These are phyloP conservation scores for Trichoderma asperellum DNA, from an alignment of 2,329 filamentous ascomycete species.

Conservation along the genomic window DNA sequence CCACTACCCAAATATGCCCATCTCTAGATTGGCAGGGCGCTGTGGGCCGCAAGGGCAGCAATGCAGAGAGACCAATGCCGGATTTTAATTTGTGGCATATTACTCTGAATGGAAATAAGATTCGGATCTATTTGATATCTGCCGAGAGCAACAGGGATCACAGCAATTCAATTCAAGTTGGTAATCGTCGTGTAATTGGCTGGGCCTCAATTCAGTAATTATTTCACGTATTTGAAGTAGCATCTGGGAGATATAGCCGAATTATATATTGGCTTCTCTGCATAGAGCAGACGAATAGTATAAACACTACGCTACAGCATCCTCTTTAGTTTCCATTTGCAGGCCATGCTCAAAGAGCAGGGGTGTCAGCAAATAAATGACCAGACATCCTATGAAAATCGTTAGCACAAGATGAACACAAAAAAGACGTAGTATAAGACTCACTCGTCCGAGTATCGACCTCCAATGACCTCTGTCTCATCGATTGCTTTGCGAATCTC, in stretches of 20 bases:
- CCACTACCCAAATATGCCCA: background rate
- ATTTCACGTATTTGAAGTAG: too few relatives aligned
- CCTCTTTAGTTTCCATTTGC: too few relatives aligned
- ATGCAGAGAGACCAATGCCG: background rate
- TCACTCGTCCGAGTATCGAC: conserved; percentile 33
- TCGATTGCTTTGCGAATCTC: conserved; percentile 40
- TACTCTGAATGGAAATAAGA: background rate
- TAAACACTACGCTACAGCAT: too few relatives aligned
- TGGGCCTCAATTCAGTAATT: background rate
- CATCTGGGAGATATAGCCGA: too few relatives aligned
- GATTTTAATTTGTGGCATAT: background rate
- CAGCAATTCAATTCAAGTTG: background rate
- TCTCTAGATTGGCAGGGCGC: background rate
- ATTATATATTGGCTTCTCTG: too few relatives aligned
- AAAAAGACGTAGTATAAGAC: background rate
- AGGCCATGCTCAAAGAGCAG: background rate
- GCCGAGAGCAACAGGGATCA: background rate
- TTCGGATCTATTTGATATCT: background rate
- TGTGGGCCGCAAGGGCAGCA: background rate
- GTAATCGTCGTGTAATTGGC: background rate
- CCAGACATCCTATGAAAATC: background rate
- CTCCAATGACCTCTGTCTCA: conserved; percentile 38
- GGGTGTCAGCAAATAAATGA: conserved; percentile 12
- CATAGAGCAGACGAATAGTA: too few relatives aligned
- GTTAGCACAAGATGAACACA: background rate